A percentile compares a stretch with the other conserved stretches of the same genome.
phyloP scores from a whole-genome alignment of 2,329 filamentous ascomycete species.

The Fusarium solani-melongenae region DNA sequence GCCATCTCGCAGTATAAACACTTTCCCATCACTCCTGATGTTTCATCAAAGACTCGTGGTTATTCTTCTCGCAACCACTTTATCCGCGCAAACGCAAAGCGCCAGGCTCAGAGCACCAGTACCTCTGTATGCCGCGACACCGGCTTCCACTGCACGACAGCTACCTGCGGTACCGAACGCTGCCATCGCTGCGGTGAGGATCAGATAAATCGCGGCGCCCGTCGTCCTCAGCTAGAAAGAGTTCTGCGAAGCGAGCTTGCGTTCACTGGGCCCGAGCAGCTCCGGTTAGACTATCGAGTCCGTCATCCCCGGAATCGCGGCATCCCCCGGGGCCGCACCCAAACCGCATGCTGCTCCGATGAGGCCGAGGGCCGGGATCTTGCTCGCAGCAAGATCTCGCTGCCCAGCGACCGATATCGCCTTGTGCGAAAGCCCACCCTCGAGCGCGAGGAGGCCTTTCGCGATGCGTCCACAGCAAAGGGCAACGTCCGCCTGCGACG shows the following conservation, averaged over 20 bases:
- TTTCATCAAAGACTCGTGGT: conserved; percentile 16
- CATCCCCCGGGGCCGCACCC: conserved; percentile 25
- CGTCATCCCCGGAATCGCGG: conserved; percentile 13
- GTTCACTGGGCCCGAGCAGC: not conserved
- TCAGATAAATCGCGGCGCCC: conserved; percentile 15
- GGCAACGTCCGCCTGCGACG: conserved; percentile 42
- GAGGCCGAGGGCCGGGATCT: conserved; percentile 50
- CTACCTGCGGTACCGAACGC: not conserved
- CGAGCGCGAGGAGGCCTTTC: conserved; percentile 60
- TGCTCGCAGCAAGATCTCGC: conserved; percentile 48
- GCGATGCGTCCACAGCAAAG: conserved; percentile 53
- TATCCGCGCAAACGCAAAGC: conserved; percentile 48
- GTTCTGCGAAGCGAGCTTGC: conserved; percentile 27
- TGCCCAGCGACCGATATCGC: conserved; percentile 51
- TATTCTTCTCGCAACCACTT: conserved; percentile 44
- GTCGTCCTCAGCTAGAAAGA: conserved; percentile 38
- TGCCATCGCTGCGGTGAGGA: conserved; percentile 31
- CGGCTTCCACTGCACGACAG: conserved; percentile 35
- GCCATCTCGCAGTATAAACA: conserved; percentile 33
- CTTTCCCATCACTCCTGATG: conserved; percentile 20
- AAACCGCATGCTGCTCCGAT: conserved; percentile 28
- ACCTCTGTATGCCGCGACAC: conserved; percentile 36
- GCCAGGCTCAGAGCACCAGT: conserved; percentile 37
- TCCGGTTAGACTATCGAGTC: not conserved
- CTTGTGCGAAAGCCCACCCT: conserved; percentile 54